Base-by-base conservation (phyloP, 208 protist species). In the Trypanosoma avium region DNA sequence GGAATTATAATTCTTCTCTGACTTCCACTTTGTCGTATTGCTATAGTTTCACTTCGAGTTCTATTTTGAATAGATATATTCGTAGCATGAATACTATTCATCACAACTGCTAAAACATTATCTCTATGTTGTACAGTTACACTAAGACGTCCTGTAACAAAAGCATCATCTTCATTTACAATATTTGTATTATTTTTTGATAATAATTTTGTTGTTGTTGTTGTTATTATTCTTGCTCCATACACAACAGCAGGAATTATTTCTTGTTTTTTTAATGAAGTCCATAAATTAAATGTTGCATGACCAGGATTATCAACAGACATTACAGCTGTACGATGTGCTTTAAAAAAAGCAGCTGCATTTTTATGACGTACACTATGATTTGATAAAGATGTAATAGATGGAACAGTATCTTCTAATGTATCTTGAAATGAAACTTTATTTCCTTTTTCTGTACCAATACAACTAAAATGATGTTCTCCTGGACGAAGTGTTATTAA, bases 1-100 rank as follows among this genome's bases (percentile, higher is more conserved):
- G 82, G 87, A 15, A 93, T 75, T 35, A 81, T 27, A 42, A 75
- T 86, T 48, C 82, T 81, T 15, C 82, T 81, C 15, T 61, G 72
- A 59, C 60, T 84, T 53, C 81, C 81, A 45, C 81, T 69, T 73
- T 90, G 87, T 7, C 82, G 78, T 53, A 78, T 82, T 56, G 90
- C 77, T 47, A 93, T 75, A 10, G 72, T 78, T 43, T 65, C 45
- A 35, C 17, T 45, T 12, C 54, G 61, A n/a, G 71, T 74, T 17
- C 84, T 79, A 65, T 93, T 93, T 69, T 93, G 87, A 30, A 93
- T 59, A 43, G 67, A 65, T 29, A 93, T 83, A 55, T 91, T 85
- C 0, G 84, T 90, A 8, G 76, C 76, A 13, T 77, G 73, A 35
- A 89, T 77, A 29, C 47, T 61, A 33, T 79, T 60, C 22, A 90